Evolutionary conservation across 2,329 filamentous ascomycete genomes (phyloP).

Genomic region (Verticillium nonalfalfae): DNA sequence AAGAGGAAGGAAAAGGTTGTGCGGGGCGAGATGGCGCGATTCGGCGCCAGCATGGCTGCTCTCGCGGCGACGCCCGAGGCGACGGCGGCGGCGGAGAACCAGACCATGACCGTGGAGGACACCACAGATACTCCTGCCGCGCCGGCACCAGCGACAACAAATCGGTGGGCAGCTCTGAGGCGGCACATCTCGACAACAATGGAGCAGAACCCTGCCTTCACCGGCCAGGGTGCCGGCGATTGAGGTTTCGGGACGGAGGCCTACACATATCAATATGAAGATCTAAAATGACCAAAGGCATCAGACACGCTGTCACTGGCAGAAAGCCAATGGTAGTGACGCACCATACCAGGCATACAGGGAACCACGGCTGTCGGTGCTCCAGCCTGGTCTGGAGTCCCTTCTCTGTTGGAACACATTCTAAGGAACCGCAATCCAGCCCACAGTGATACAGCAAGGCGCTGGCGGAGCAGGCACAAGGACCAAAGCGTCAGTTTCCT

Average conservation of each 20-base stretch:
- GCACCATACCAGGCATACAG: too few species aligned
- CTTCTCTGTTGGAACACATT: background rate
- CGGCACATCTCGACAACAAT: slow-evolving; percentile 81
- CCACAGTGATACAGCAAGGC: background rate
- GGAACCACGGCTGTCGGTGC: too few species aligned
- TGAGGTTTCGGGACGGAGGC: background rate
- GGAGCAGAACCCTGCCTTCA: slow-evolving; percentile 80
- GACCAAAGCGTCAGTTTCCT: background rate
- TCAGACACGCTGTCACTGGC: too few species aligned
- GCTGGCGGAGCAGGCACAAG: background rate
- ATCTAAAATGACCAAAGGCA: too few species aligned
- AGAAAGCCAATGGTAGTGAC: too few species aligned
- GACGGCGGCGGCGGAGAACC: slow-evolving; percentile 3
- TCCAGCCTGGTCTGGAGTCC: too few species aligned
- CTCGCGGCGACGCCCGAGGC: slow-evolving; percentile 41
- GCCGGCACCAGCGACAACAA: slow-evolving; percentile 35
- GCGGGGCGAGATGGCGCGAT: slow-evolving; percentile 73
- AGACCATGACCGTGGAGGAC: slow-evolving; percentile 8
- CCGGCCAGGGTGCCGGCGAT: slow-evolving; percentile 10
- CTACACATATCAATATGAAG: background rate
- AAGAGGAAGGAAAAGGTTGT: slow-evolving; percentile 80
- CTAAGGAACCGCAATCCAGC: background rate
- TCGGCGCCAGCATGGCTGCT: slow-evolving; percentile 75
- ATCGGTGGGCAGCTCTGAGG: slow-evolving; percentile 74
- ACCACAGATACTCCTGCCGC: slow-evolving; percentile 8